phyloP scores from a whole-genome alignment of 805 yeast genomes.

The Priceomyces castillae region DNA sequence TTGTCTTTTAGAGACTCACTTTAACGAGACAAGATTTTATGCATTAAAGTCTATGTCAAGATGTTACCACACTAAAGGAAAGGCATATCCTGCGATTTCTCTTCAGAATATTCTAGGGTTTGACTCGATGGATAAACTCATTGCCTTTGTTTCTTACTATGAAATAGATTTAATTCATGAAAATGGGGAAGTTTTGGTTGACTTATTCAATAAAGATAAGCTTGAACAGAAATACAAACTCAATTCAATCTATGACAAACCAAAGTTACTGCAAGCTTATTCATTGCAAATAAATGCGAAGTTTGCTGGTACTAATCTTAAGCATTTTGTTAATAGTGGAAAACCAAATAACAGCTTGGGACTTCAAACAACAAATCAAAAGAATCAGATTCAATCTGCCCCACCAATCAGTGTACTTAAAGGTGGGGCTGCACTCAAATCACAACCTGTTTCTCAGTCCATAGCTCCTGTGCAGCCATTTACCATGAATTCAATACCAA shows the following conservation, averaged over 20 bases:
- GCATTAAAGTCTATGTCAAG: slow-evolving; percentile 66
- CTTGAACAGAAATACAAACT: slow-evolving; percentile 38
- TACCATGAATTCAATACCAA: too few species aligned
- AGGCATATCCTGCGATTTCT: slow-evolving; percentile 53
- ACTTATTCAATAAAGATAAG: slow-evolving; percentile 42
- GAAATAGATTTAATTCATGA: slow-evolving; percentile 46
- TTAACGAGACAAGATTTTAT: slow-evolving; percentile 73
- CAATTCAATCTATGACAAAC: slow-evolving; percentile 36
- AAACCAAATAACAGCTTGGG: slow-evolving; percentile 26
- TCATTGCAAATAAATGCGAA: slow-evolving; percentile 31
- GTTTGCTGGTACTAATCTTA: slow-evolving; percentile 19
- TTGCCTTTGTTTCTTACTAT: slow-evolving; percentile 61
- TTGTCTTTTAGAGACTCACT: slow-evolving; percentile 74
- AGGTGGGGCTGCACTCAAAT: background rate
- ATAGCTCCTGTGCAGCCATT: too few species aligned
- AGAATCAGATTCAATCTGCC: slow-evolving; percentile 4
- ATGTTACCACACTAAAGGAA: slow-evolving; percentile 68
- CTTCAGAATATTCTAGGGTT: slow-evolving; percentile 60
- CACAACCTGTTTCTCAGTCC: background rate
- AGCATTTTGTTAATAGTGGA: slow-evolving; percentile 35
- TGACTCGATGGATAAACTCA: slow-evolving; percentile 53
- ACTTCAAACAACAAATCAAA: slow-evolving; percentile 10
- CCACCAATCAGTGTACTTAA: background rate
- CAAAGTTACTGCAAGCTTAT: slow-evolving; percentile 34
- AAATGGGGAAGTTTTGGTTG: slow-evolving; percentile 29